Conservation (phyloP, 1,284 basidiomycete species). For the Thecaphora thlaspeos region DNA sequence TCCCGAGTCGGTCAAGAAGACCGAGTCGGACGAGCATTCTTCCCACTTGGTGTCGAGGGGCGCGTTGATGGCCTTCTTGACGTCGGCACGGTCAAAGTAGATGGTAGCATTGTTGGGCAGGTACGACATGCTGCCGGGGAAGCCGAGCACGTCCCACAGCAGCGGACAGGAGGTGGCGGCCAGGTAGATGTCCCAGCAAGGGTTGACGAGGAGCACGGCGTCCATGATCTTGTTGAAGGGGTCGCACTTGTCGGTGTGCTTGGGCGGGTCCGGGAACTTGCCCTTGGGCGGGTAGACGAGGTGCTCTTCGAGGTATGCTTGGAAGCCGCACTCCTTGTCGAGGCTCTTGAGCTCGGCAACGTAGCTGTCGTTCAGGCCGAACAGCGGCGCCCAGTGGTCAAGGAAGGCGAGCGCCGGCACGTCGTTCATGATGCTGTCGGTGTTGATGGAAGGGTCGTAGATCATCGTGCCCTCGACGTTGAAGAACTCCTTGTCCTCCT, state of each 20-base stretch:
- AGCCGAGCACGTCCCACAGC: conserved; percentile 22
- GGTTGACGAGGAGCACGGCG: conserved; percentile 39
- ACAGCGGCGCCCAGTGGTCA: conserved; percentile 52
- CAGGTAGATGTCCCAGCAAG: conserved; percentile 35
- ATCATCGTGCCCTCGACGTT: conserved; percentile 66
- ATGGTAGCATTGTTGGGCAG: conserved; percentile 38
- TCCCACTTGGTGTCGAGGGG: conserved; percentile 28
- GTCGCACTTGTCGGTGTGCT: conserved; percentile 21
- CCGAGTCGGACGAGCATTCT: conserved; percentile 24
- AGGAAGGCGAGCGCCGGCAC: conserved; percentile 35
- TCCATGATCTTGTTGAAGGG: conserved; percentile 47
- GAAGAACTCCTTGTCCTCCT: conserved; percentile 65
- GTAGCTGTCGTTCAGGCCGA: conserved; percentile 73
- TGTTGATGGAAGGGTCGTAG: conserved; percentile 57
- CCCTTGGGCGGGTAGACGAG: conserved; percentile 50
- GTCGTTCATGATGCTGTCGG: conserved; percentile 30
- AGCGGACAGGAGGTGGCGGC: conserved; percentile 24
- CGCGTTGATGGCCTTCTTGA: conserved; percentile 49
- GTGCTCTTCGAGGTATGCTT: conserved; percentile 37
- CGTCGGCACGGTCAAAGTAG: conserved; percentile 49
- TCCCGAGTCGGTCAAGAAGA: conserved; percentile 29
- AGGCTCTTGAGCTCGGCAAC: conserved; percentile 58
- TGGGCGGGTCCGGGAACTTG: conserved; percentile 23
- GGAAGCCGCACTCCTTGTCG: conserved; percentile 38
- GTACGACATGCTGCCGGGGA: conserved; percentile 21